A percentile compares a stretch with the other conserved stretches of the same genome.
Conservation (phyloP, 768 basidiomycete genomes). For the Leccinum fibrillosum region DNA sequence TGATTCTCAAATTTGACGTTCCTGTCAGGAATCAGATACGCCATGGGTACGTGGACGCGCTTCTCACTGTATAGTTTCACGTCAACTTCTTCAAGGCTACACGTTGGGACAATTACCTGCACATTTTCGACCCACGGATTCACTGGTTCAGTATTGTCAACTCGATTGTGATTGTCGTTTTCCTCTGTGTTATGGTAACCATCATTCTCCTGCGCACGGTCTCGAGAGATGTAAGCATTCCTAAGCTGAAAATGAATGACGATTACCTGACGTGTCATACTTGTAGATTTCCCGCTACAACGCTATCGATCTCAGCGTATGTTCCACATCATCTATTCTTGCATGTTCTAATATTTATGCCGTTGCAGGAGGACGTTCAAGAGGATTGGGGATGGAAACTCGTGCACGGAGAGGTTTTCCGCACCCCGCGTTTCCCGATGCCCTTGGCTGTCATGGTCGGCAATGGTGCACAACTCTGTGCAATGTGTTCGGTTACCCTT, state of each 20-base stretch:
- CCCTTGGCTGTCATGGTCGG: constrained; percentile 84
- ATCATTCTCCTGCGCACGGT: constrained; percentile 87
- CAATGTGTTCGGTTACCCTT: constrained; percentile 87
- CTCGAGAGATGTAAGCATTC: constrained; percentile 69
- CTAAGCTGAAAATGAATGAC: neutral
- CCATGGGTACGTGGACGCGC: constrained; percentile 57
- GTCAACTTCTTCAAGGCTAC: constrained; percentile 60
- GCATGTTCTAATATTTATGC: neutral
- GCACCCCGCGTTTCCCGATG: constrained; percentile 74
- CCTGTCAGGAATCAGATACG: constrained; percentile 72
- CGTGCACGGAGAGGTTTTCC: constrained; percentile 94
- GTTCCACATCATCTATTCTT: constrained; percentile 19
- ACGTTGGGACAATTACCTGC: constrained; percentile 95
- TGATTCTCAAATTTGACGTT: constrained; percentile 1
- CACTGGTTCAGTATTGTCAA: constrained; percentile 97
- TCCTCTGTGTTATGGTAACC: constrained; percentile 91
- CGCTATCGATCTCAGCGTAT: constrained; percentile 83
- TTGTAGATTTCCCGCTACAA: constrained; percentile 65
- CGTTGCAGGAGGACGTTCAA: constrained; percentile 81
- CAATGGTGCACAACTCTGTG: constrained; percentile 54
- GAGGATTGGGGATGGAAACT: constrained; percentile 99
- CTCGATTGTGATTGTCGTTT: constrained; percentile 85
- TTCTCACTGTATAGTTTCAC: neutral
- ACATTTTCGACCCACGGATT: constrained; percentile 89
- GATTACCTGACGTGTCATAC: neutral